Conservation (phyloP, 805 yeast species). For the Allodekkera sacchari region DNA sequence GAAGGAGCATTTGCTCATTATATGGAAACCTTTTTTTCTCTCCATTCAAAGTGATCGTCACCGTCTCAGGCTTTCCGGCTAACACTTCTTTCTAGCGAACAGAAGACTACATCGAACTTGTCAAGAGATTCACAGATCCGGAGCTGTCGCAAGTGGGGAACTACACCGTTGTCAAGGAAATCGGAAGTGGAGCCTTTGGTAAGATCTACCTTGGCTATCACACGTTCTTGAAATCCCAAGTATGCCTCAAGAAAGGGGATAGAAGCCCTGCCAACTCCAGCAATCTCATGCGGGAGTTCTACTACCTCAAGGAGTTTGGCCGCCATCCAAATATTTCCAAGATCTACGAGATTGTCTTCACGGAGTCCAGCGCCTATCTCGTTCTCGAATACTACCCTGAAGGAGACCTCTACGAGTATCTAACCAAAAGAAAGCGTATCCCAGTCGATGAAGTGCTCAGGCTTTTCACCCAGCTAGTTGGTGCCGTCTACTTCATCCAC, state of each 20-base stretch:
- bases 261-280: conserved; percentile 51
- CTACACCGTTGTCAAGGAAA: conserved; percentile 60
- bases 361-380: conserved; percentile 77
- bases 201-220: conserved; percentile 83
- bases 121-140: conserved; percentile 25
- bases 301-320: conserved; percentile 70
- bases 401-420: conserved; percentile 62
- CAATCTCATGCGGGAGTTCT: conserved; percentile 82
- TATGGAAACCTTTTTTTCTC: no score
- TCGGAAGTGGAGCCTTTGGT: conserved; percentile 93
- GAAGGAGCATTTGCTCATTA: no score
- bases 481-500: conserved; percentile 73
- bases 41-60: no score
- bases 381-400: conserved; percentile 87
- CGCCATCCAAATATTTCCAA: conserved; percentile 77
- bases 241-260: conserved; percentile 74
- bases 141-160: conserved; percentile 68
- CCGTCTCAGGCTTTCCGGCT: not conserved
- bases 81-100: conserved; percentile 16
- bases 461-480: conserved; percentile 57
- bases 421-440: conserved; percentile 43
- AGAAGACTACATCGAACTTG: conserved; percentile 29
- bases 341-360: conserved; percentile 76
- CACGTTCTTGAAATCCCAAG: conserved; percentile 60
- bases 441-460: conserved; percentile 41